Evolutionary conservation across 495 filamentous ascomycete species (phyloP), one percentile per base, ranked within the genome.

Genomic region (Tuber borchii): DNA sequence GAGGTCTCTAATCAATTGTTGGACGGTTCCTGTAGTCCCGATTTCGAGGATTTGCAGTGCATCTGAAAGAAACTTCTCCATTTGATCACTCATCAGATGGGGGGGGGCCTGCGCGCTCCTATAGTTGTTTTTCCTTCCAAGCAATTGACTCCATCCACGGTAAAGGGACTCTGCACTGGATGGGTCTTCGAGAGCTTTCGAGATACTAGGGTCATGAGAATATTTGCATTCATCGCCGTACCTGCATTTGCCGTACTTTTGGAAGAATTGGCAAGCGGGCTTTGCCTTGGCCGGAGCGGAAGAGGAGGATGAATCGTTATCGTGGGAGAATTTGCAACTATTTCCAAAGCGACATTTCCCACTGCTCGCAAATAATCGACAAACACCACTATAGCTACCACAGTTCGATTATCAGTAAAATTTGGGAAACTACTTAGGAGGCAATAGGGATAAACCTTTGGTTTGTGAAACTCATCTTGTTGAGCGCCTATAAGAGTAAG

Each of bases 1-100:
- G 7, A 82, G 79, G 37, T 81, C 76, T 6, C 72, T 73, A 19
- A 82, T 81, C n/a, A 81, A 61, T 17, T 75, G 70, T 37, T 82
- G 80, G 20, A 79, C 74, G 0, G 74, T 72, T 19, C 81, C 80
- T 3, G 80, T 76, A 14, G 77, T 81, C 9, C 76, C 80, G 12
- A 75, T 71, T 45, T 81, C 76, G 65, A 82, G 76, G 40, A 82
- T 82, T 31, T 69, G 75, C 51, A 73, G 71, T 0, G 71, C 80
- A 5, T 72, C 79, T 9, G 26, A 42, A 31, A 82, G 48, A 44
- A 81, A 76, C 10, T 37, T 72, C 20, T 76, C 73, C 72, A 82
- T 73, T 20, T 75, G 73, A 16, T 74, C 71, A 0, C 71, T 73
- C n/a, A 71, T 44, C 26, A 79, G 40, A 5, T 45, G 56, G 12